Evolutionary conservation across 176 grass and related monocot species (phyloP), one percentile per base, ranked within the genome.

Genomic region (Avena sativa): DNA sequence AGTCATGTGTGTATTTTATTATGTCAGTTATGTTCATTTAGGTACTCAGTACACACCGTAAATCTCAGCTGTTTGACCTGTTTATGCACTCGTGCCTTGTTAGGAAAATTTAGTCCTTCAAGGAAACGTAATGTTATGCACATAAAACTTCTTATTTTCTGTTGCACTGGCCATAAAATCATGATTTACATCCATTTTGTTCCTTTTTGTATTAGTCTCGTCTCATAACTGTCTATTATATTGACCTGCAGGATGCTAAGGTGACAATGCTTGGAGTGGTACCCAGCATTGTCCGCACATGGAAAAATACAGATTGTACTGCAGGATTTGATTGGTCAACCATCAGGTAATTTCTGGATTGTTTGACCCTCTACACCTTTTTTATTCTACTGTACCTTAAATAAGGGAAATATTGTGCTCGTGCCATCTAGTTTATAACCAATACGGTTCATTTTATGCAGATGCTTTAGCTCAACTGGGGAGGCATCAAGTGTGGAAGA

Each of bases 261-360:
- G 94, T 98, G 72, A 94, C 97, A 79, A 98, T 98, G 97, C 97
- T 98, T 83, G 97, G 97, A 80, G 75, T 98, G 26, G 94, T 98
- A 86, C 97, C 97, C 52, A 98, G 94, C 79, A 96, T 98, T 79
- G 97, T 90, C 57, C 92, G 97, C 25, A 90, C 92, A 62, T 98
- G 97, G 97, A 98, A 93, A 88, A 94, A 75, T 72, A 94, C 83
- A 69, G 87, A 94, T 84, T 96, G 97, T 78, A 98, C 92, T 66
- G 87, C 85, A 3, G 92, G 92, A 84, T 84, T 96, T 40, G 92
- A 98, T 87, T 98, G 97, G 94, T 96, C 92, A 70, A 90, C 46
- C 58, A 91, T 98, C 72, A 87, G 93, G 96, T 95, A 88, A 61
- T 74, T 89, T 85, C 21, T 88, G 6, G 47, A 78, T 85, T 49